Conservation (phyloP, 371 early-diverging fungal species). For the Massospora cicadina region DNA sequence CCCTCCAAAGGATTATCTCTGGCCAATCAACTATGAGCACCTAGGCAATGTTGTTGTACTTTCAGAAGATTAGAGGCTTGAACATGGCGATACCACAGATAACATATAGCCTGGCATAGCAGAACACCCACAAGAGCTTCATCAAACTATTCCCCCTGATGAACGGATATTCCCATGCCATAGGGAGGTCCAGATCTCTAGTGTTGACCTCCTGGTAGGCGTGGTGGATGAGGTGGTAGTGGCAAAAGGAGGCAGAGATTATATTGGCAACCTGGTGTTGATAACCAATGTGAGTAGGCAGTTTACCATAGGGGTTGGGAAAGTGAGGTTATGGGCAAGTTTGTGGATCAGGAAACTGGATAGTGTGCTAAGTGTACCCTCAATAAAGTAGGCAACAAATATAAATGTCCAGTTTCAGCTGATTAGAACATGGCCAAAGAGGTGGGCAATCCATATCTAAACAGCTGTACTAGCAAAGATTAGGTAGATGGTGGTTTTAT, state of each 20-base stretch:
- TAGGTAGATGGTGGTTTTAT: conserved; percentile 56
- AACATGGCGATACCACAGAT: conserved; percentile 57
- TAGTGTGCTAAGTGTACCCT: conserved; percentile 61
- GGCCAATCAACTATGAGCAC: conserved; percentile 37
- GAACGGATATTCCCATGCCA: conserved; percentile 66
- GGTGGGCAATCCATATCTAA: conserved; percentile 61
- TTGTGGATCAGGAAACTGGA: conserved; percentile 81
- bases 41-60: conserved; percentile 21
- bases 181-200: conserved; percentile 86
- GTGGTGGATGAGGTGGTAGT: conserved; percentile 94
- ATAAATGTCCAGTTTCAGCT: conserved; percentile 40
- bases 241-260: conserved; percentile 68
- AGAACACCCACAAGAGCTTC: conserved; percentile 66
- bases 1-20: conserved; percentile 39
- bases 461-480: conserved; percentile 38
- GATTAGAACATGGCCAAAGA: conserved; percentile 41
- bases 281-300: conserved; percentile 57
- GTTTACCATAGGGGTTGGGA: conserved; percentile 43
- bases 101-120: conserved; percentile 83
- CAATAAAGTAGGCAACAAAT: conserved; percentile 55
- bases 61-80: neutral
- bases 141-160: conserved; percentile 51
- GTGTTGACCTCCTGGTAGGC: conserved; percentile 90
- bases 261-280: conserved; percentile 70
- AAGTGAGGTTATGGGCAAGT: conserved; percentile 68